Percentiles rank a stretch among this genome's conserved stretches.
These are phyloP conservation scores for Solanum okadae DNA, from an alignment of 257 asterid genomes.

Conservation along the genomic window DNA sequence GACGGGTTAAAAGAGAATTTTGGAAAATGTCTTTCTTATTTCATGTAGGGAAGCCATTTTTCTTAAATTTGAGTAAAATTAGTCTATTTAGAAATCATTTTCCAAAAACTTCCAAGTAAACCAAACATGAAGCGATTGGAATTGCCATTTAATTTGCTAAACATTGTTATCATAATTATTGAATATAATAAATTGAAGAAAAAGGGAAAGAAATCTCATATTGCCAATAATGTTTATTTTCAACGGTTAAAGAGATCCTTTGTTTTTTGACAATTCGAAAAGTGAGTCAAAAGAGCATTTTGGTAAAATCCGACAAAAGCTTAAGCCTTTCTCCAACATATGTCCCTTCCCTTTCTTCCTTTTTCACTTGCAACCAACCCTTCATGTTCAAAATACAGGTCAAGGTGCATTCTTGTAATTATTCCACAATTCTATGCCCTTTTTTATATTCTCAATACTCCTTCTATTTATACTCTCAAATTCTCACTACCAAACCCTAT, in stretches of 20 bases:
- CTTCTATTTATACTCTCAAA: constrained; percentile 12
- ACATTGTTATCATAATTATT: not conserved
- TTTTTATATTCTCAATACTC: not conserved
- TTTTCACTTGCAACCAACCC: constrained; percentile 23
- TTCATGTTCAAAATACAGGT: constrained; percentile 32
- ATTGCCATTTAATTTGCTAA: not conserved
- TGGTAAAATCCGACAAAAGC: constrained; percentile 64
- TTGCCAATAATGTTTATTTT: constrained; percentile 23
- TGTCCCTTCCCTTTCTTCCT: constrained; percentile 38
- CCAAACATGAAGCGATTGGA: not conserved
- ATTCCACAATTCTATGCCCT: not conserved
- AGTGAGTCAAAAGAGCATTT: constrained; percentile 80
- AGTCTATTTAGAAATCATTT: not conserved
- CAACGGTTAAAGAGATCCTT: constrained; percentile 30
- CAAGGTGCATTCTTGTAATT: constrained; percentile 19
- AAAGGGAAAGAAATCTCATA: constrained; percentile 20
- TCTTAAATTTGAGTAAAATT: not conserved
- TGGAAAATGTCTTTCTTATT: not conserved
- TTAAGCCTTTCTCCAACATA: constrained; percentile 38
- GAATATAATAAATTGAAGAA: constrained; percentile 14
- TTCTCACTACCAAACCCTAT: constrained; percentile 1
- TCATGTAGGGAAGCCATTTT: not conserved
- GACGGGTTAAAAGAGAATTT: not conserved
- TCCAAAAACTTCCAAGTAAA: not conserved
- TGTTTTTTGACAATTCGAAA: constrained; percentile 26